Base-by-base conservation (phyloP, 805 yeast species). In the Cyberlindnera bimundalis region DNA sequence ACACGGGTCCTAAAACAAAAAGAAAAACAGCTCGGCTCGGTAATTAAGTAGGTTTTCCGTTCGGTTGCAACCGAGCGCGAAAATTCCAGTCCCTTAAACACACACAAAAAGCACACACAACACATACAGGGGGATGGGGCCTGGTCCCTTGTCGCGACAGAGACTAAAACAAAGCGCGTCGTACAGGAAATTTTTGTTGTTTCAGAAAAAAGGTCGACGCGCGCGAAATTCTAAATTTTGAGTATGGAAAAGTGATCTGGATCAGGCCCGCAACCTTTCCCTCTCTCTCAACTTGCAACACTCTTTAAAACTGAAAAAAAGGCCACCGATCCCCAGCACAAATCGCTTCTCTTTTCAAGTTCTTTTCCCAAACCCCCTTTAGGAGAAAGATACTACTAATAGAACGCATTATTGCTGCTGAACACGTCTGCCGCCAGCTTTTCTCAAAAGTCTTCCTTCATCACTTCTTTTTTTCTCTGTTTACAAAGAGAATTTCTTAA, bases 241-340 rank as follows among this genome's bases (percentile, higher is more conserved):
- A 28, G 31, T 21, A n/a, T 20, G 29, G 25, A 36, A 40, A 32
- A 28, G 36, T 36, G 45, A 41, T 41, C 45, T 38, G 39, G 40
- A 41, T 41, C 45, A 41, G 33, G 37, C 23, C 45, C 40, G 40
- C 45, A 36, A 41, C 45, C 37, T 33, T 33, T 35, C 34, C 36
- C 15, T 27, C 27, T 21, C 10, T 21, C n/a, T n/a, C n/a, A 35
- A 33, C 28, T 14, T 6, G 17, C 23, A 6, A 24, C 23, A 6
- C 24, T 21, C 10, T 21, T 21, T 10, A 7, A 7, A n/a, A n/a
- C n/a, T n/a, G n/a, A n/a, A n/a, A 4, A 31, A 20, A 31, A 31
- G 25, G 33, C 12, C 26, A 32, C 26, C 35, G 19, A 23, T 17
- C 21, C 12, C n/a, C 33, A 30, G 33, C 33, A 19, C 35, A 32